Percentiles rank a stretch among this genome's conserved stretches.
Conservation (phyloP, 805 yeast species). For the Yarrowia phangngaensis region DNA sequence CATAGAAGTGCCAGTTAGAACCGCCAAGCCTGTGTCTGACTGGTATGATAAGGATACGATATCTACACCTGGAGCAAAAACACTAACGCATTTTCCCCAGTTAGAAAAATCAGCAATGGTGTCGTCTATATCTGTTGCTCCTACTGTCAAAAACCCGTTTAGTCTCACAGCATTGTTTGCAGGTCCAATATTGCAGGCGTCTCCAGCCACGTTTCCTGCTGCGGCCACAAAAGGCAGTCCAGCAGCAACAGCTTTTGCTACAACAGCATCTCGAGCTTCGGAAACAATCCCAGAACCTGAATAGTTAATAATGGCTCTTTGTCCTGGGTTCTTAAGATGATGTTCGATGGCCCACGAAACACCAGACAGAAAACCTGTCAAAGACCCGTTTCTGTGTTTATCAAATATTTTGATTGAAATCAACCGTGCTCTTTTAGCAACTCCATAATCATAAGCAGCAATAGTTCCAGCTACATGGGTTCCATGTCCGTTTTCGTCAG, state of each 20-base stretch:
- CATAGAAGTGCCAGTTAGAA: constrained; percentile 88
- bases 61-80: constrained; percentile 94
- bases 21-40: constrained; percentile 36
- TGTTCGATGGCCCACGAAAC: constrained; percentile 69
- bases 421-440: constrained; percentile 54
- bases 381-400: constrained; percentile 53
- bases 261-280: constrained; percentile 80
- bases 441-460: constrained; percentile 43
- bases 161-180: constrained; percentile 55
- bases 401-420: constrained; percentile 60
- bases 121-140: constrained; percentile 87
- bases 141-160: constrained; percentile 70
- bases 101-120: constrained; percentile 84
- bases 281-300: constrained; percentile 93
- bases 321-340: constrained; percentile 49
- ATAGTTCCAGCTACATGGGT: constrained; percentile 96
- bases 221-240: constrained; percentile 94
- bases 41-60: constrained; percentile 53
- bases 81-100: constrained; percentile 92
- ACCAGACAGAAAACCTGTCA: constrained; percentile 59
- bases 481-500: constrained; percentile 93
- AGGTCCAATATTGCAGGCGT: constrained; percentile 90
- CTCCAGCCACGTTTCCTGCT: constrained; percentile 91
- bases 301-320: constrained; percentile 59
- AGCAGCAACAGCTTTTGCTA: constrained; percentile 80